These are phyloP conservation scores for Colletotrichum costaricense DNA, from an alignment of 2,329 filamentous ascomycete species.

Conservation along the genomic window DNA sequence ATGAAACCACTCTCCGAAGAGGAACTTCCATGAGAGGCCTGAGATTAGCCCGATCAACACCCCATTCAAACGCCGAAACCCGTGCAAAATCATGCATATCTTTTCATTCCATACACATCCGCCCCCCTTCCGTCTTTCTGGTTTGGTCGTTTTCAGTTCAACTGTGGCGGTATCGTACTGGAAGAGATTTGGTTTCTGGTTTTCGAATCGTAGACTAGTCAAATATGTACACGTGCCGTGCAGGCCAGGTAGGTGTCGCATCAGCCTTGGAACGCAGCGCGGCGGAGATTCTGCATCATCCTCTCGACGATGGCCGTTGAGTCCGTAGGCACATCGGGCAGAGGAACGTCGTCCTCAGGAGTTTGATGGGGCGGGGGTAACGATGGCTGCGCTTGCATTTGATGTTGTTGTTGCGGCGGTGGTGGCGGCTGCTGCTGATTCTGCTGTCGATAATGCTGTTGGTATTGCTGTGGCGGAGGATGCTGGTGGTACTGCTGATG, in stretches of 20 bases:
- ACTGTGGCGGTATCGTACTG: background rate
- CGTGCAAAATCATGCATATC: background rate
- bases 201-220: background rate
- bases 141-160: background rate
- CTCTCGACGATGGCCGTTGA: constrained; percentile 63
- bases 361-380: background rate
- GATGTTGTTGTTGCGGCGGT: background rate
- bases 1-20: background rate
- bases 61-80: background rate
- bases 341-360: constrained; percentile 41
- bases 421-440: constrained; percentile 24
- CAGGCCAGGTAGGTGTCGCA: background rate
- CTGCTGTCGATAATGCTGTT: constrained; percentile 1
- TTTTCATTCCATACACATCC: constrained; percentile 1
- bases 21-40: background rate
- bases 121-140: background rate
- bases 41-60: background rate
- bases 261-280: constrained; percentile 42
- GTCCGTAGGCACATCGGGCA: constrained; percentile 55
- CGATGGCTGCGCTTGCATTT: background rate
- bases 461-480: constrained; percentile 20
- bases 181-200: background rate
- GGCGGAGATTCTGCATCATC: constrained; percentile 63
- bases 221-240: background rate
- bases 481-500: constrained; percentile 27